Conservation (phyloP, 2,329 filamentous ascomycete genomes). For the Hypoxylon sp. region DNA sequence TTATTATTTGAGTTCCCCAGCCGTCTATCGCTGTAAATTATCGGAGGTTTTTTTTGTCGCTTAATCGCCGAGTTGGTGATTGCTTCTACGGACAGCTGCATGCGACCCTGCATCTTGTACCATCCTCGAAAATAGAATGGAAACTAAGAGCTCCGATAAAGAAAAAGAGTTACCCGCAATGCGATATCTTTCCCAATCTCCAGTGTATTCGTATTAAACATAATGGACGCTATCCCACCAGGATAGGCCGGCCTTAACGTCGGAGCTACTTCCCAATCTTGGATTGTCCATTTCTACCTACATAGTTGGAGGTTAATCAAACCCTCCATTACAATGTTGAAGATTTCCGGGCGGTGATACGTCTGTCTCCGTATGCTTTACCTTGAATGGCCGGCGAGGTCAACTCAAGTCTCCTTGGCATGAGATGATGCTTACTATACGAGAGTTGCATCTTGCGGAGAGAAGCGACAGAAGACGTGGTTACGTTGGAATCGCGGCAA, state of each 20-base stretch:
- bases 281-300: neutral
- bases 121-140: neutral
- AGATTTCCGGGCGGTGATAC: slow-evolving; percentile 8
- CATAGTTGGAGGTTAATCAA: neutral
- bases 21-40: neutral
- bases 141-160: neutral
- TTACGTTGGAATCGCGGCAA: slow-evolving; percentile 2
- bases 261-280: neutral
- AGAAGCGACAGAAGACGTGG: slow-evolving; percentile 7
- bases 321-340: too few relatives aligned
- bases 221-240: neutral
- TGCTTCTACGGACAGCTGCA: slow-evolving; percentile 14
- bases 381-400: slow-evolving; percentile 31
- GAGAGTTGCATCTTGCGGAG: slow-evolving; percentile 31
- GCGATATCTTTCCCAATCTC: too few relatives aligned
- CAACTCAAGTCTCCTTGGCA: slow-evolving; percentile 27
- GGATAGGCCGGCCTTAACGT: neutral
- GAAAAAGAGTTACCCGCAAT: neutral
- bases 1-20: neutral
- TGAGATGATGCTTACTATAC: slow-evolving; percentile 28
- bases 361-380: slow-evolving; percentile 35
- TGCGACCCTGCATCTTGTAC: slow-evolving; percentile 25
- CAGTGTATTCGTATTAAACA: neutral
- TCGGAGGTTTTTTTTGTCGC: slow-evolving; percentile 33
- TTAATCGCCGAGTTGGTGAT: slow-evolving; percentile 15